A percentile compares a stretch with the other conserved stretches of the same genome.
These are phyloP conservation scores for Mycena galericulata DNA, from an alignment of 768 basidiomycete species.

Conservation along the genomic window DNA sequence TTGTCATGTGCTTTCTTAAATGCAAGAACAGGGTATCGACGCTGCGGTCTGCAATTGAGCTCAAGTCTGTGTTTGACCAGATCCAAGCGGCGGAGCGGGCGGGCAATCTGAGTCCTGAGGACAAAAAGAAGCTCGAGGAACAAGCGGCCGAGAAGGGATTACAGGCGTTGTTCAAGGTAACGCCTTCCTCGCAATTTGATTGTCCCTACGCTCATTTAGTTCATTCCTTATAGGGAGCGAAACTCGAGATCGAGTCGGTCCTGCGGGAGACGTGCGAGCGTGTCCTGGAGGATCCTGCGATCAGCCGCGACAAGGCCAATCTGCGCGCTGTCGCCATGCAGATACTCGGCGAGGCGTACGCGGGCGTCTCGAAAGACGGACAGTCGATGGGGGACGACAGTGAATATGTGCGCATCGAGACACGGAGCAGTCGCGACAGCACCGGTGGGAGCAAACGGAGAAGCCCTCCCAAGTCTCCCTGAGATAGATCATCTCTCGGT, in stretches of 20 bases:
- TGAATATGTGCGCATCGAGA: conserved; percentile 88
- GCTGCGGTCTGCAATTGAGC: conserved; percentile 85
- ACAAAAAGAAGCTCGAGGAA: conserved; percentile 87
- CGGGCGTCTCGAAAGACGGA: conserved; percentile 29
- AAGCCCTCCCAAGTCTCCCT: conserved; percentile 14
- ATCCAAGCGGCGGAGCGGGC: conserved; percentile 91
- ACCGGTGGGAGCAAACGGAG: conserved; percentile 3
- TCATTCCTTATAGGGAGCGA: conserved; percentile 82
- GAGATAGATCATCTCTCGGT: background rate
- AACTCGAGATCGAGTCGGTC: conserved; percentile 91
- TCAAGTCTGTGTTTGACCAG: conserved; percentile 92
- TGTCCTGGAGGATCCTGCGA: conserved; percentile 69
- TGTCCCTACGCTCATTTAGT: background rate
- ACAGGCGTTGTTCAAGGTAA: conserved; percentile 90
- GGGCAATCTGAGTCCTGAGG: conserved; percentile 81
- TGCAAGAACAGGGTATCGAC: conserved; percentile 77
- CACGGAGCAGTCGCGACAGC: conserved; percentile 65
- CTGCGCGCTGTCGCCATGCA: conserved; percentile 86
- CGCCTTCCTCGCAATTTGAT: background rate
- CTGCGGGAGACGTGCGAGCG: conserved; percentile 90
- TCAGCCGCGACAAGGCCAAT: conserved; percentile 69
- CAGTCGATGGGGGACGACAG: conserved; percentile 61
- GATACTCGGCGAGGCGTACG: conserved; percentile 76
- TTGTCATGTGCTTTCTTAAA: conserved; percentile 6
- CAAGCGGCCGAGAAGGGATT: conserved; percentile 94